These are phyloP conservation scores for Sugiyamaella chiloensis DNA, from an alignment of 805 yeast genomes.

Conservation along the genomic window DNA sequence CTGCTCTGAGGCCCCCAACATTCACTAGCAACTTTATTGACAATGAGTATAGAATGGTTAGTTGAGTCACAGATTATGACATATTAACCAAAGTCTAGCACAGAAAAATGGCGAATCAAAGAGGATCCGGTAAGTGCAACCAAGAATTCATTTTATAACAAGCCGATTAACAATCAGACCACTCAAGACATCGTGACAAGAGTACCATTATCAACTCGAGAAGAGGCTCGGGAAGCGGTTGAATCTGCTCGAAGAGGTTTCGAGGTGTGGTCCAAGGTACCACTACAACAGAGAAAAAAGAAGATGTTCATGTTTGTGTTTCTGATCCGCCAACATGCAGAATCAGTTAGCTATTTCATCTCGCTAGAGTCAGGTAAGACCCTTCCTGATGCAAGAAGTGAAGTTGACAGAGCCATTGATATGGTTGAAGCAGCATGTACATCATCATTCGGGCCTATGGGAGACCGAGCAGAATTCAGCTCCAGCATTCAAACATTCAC, in stretches of 20 bases:
- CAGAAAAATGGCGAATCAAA: constrained; percentile 4
- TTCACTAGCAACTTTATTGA: constrained; percentile 2
- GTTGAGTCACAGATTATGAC: not conserved
- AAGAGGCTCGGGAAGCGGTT: not conserved
- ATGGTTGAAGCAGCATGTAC: constrained; percentile 4
- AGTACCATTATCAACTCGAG: constrained; percentile 1
- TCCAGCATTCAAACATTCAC: constrained; percentile 2
- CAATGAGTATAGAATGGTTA: not conserved
- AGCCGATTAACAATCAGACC: not conserved
- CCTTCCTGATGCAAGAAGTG: constrained; percentile 3
- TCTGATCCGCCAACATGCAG: constrained; percentile 2
- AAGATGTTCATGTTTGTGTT: constrained; percentile 3
- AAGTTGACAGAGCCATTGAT: constrained; percentile 4
- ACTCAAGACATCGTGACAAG: not conserved
- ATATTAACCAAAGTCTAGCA: not conserved
- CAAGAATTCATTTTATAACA: not conserved
- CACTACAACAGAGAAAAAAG: constrained; percentile 5
- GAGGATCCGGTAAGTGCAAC: not conserved
- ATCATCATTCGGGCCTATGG: constrained; percentile 1
- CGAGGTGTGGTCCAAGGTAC: constrained; percentile 2
- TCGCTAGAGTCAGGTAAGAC: constrained; percentile 2
- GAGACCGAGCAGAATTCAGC: constrained; percentile 2
- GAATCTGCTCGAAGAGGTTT: not conserved
- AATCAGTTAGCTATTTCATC: constrained; percentile 1
- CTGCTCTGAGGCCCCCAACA: not conserved